Evolutionary conservation across 2,329 filamentous ascomycete species (phyloP), one percentile per base, ranked within the genome.

Genomic region (Fusarium sp.): DNA sequence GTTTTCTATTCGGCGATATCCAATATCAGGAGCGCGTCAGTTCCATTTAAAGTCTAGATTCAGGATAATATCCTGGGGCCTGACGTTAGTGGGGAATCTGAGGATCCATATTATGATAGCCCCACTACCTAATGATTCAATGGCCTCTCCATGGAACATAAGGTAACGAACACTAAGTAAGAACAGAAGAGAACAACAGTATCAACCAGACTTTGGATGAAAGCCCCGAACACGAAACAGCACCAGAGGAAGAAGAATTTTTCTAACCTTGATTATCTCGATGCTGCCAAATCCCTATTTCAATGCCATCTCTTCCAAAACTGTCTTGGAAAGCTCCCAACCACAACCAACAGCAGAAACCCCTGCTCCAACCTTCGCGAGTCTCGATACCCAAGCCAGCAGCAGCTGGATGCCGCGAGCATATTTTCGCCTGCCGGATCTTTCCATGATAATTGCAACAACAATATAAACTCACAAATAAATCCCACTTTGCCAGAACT

Each of bases 341-440:
- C 8, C 5, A 35, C 17, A 35, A 50, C 4, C 47, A 11, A 50
- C 12, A 7, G 5, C 12, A 3, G 14, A 13, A 3, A 5, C 2
- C 6, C 29, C 22, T 5, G 7, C 4, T 25, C 11, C 29, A 15
- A 50, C 4, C 29, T 14, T 7, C 0, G 8, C 11, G 4, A 35
- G 29, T 12, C 11, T 5, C 3, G 4, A 11, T 35, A 18, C 46
- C n/a, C n/a, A 14, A 22, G 46, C 15, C 15, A 18, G 10, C 2
- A 6, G 8, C n/a, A 22, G 29, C 14, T 7, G 8, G 3, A 11
- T 50, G 5, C 8, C 29, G 0, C 4, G 14, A 18, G 5, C 46
- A 18, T 12, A 8, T 7, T n/a, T 4, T 13, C 7, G 5, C 9
- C 46, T 0, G 3, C 7, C 29, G 1, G 7, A 18, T 0, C 1